Conservation (phyloP, 225 moss, liverwort and hornwort species). For the Rhytidiadelphus loreus region DNA sequence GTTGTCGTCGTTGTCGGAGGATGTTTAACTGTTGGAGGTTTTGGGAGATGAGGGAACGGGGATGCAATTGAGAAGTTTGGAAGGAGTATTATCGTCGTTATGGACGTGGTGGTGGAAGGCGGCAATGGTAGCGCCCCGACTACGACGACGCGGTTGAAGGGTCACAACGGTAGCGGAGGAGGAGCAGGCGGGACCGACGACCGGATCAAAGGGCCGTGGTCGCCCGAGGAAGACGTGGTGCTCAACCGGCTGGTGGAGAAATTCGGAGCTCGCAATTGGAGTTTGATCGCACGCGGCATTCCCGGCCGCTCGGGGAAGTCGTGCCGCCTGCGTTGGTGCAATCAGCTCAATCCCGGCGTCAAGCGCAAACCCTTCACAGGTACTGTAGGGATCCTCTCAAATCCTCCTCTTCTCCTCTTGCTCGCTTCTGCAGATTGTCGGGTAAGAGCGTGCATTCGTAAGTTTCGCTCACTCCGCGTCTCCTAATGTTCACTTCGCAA, state of each 20-base stretch:
- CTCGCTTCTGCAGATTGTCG: neutral
- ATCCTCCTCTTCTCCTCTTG: neutral
- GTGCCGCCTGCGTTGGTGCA: slow-evolving; percentile 81
- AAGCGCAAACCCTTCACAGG: slow-evolving; percentile 89
- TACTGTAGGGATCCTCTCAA: neutral
- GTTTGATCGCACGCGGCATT: slow-evolving; percentile 77
- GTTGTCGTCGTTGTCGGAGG: neutral
- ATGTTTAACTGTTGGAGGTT: neutral
- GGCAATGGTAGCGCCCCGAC: neutral
- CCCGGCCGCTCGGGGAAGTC: slow-evolving; percentile 79
- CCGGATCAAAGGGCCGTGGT: slow-evolving; percentile 88
- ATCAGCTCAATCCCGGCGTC: slow-evolving; percentile 85
- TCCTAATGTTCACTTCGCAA: neutral
- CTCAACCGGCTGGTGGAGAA: slow-evolving; percentile 69
- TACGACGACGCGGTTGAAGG: slow-evolving; percentile 4
- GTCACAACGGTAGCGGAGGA: neutral
- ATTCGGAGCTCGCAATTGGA: slow-evolving; percentile 83
- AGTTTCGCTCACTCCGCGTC: neutral
- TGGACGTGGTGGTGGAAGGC: slow-evolving; percentile 3
- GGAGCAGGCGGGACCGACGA: slow-evolving; percentile 21
- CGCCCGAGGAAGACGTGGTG: slow-evolving; percentile 76
- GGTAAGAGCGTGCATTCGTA: neutral
- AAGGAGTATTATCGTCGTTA: neutral
- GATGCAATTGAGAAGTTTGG: neutral
- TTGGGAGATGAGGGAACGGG: neutral